These are phyloP conservation scores for Orbilia blumenaviensis DNA, from an alignment of 2,329 filamentous ascomycete species.

Conservation along the genomic window DNA sequence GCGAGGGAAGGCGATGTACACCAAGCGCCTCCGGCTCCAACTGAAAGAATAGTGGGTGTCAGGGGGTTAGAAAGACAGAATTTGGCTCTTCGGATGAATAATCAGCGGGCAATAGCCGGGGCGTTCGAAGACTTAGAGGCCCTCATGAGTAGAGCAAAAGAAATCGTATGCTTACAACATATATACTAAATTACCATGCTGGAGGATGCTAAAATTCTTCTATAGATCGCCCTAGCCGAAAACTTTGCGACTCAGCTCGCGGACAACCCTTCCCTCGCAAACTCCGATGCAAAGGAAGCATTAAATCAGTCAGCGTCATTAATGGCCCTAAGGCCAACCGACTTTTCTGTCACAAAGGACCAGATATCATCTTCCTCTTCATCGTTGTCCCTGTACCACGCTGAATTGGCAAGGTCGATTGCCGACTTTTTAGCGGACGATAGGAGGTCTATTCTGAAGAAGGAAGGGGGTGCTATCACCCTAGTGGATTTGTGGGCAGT, in stretches of 20 bases:
- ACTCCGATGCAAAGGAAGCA: conserved; percentile 75
- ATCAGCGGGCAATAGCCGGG: conserved; percentile 88
- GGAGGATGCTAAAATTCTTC: neutral
- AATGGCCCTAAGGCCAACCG: conserved; percentile 62
- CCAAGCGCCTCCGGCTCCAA: neutral
- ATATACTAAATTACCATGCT: neutral
- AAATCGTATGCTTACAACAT: conserved; percentile 70
- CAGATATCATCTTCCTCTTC: conserved; percentile 54
- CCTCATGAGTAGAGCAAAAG: conserved; percentile 95
- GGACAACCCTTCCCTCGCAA: conserved; percentile 61
- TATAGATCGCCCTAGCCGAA: conserved; percentile 47
- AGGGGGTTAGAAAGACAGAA: conserved; percentile 89
- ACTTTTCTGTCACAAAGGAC: conserved; percentile 56
- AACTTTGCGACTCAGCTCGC: conserved; percentile 46
- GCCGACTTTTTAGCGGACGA: conserved; percentile 92
- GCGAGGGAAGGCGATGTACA: conserved; percentile 57
- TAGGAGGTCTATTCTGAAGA: conserved; percentile 76
- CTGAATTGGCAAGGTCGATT: conserved; percentile 82
- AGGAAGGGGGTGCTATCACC: conserved; percentile 85
- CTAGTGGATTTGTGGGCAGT: conserved; percentile 92
- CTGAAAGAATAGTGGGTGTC: conserved; percentile 78
- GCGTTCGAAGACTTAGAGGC: conserved; percentile 97
- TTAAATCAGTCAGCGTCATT: conserved; percentile 84
- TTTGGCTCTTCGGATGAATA: conserved; percentile 85
- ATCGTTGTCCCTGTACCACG: conserved; percentile 77